Base-by-base conservation (phyloP, 768 basidiomycete species). In the Boletus eberwhitei region DNA sequence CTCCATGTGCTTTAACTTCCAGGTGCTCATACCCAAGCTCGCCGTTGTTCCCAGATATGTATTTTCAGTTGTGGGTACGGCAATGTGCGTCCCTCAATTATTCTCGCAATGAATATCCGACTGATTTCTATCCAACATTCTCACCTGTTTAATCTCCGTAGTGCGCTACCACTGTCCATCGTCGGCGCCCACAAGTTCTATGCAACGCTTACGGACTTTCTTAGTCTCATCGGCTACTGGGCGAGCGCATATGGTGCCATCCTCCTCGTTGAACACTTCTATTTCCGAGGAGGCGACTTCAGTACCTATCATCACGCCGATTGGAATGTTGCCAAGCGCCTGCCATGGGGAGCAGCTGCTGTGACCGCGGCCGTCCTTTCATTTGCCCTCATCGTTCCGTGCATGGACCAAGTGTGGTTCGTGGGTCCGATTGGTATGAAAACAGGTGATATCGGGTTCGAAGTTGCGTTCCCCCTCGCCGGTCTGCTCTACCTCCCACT, bases 401-500 rank as follows among this genome's bases (percentile, higher is more conserved):
- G 75, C 47, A 91, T 91, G 82, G 73, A 79, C 53, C 87, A 92
- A 62, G 79, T 74, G 14, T 90, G 84, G 82, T 90, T 81, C 63
- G 69, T 72, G 4, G 89, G 89, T 1, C 88, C 87, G 0, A 83
- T 90, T 19, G 88, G 87, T 4, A 60, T 64, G 35, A 71, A 63
- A 8, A 76, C 84, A 12, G 89, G 89, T 3, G 89, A 91, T 67
- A 82, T 91, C 49, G 89, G 86, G 3, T 79, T 91, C 37, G 75
- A 87, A 54, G 68, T 84, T 16, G 85, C 85, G 0, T 81, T 85
- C 49, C 65, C 70, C 5, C 68, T 77, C 8, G 76, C 80, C 0
- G 72, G 66, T 13, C 17, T 80, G 36, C 59, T 80, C 36, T 89
- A 87, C 65, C 17, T 83, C 5, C 80, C 80, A 2, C 74, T 88